These are phyloP conservation scores for Saccharomycopsis hybrid DNA, from an alignment of 1,139 yeast genomes.

Conservation along the genomic window DNA sequence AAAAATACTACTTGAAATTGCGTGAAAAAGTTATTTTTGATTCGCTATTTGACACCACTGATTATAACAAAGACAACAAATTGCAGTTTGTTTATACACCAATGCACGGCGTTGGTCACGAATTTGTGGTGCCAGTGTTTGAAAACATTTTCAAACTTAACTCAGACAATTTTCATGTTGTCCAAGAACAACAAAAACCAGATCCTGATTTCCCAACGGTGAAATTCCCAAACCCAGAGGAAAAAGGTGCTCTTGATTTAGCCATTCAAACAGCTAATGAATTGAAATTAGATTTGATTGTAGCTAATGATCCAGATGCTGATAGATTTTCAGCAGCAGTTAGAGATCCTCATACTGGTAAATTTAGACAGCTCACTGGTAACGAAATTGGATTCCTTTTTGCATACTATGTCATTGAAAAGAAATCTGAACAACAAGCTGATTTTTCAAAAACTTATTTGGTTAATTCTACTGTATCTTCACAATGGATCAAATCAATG, in stretches of 20 bases:
- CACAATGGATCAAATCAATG: constrained; percentile 70
- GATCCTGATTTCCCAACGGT: constrained; percentile 87
- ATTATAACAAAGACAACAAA: constrained; percentile 21
- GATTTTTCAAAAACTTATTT: constrained; percentile 44
- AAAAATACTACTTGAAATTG: constrained; percentile 34
- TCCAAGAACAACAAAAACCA: constrained; percentile 59
- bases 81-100: constrained; percentile 74
- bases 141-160: constrained; percentile 28
- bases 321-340: constrained; percentile 82
- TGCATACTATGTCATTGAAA: constrained; percentile 53
- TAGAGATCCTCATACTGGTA: constrained; percentile 29
- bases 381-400: constrained; percentile 85
- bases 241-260: constrained; percentile 76
- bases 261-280: constrained; percentile 54
- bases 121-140: constrained; percentile 32
- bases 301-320: constrained; percentile 96
- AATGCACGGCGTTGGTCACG: constrained; percentile 88
- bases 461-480: constrained; percentile 86
- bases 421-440: constrained; percentile 19
- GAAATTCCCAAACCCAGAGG: constrained; percentile 92
- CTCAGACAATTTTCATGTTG: constrained; percentile 36
- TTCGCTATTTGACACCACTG: constrained; percentile 4
- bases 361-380: constrained; percentile 82
- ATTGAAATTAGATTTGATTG: constrained; percentile 44
- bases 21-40: constrained; percentile 28